A percentile compares a stretch with the other conserved stretches of the same genome.
Conservation (phyloP, 805 yeast species). For the Teunomyces tritomae region DNA sequence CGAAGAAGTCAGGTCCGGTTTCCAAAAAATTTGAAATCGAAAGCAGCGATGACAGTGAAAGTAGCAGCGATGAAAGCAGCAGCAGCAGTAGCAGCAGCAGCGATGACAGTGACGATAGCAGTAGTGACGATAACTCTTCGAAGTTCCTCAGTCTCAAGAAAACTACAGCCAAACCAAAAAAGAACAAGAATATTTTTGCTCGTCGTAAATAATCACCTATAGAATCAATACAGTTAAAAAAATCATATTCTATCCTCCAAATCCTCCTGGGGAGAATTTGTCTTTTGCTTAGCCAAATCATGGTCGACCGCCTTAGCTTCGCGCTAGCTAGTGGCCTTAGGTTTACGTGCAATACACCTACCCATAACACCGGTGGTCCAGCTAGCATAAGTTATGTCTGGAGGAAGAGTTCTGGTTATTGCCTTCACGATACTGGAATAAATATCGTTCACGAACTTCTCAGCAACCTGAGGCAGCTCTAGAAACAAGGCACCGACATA, state of each 20-base stretch:
- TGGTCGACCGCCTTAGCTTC: background rate
- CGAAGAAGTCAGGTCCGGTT: background rate
- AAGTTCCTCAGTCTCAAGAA: conserved; percentile 27
- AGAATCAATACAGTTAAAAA: background rate
- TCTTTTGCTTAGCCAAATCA: background rate
- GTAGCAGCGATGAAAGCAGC: conserved; percentile 16
- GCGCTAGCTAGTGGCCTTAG: background rate
- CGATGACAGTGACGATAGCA: conserved; percentile 11
- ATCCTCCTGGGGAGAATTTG: no score
- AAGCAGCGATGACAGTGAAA: conserved; percentile 7
- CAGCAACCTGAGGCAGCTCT: conserved; percentile 37
- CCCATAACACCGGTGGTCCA: conserved; percentile 38
- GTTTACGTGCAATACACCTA: conserved; percentile 14
- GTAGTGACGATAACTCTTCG: conserved; percentile 10
- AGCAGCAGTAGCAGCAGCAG: no score
- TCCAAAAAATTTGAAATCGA: background rate
- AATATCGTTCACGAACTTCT: conserved; percentile 29
- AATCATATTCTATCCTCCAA: no score
- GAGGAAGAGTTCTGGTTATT: conserved; percentile 17
- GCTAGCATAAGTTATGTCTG: conserved; percentile 22
- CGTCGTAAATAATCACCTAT: conserved; percentile 19
- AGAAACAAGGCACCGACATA: conserved; percentile 41
- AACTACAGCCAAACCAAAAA: conserved; percentile 9
- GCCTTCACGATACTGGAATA: conserved; percentile 29
- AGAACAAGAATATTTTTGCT: conserved; percentile 21